Evolutionary conservation across 2,329 filamentous ascomycete genomes (phyloP).

Genomic region (Ophiostoma quercus): DNA sequence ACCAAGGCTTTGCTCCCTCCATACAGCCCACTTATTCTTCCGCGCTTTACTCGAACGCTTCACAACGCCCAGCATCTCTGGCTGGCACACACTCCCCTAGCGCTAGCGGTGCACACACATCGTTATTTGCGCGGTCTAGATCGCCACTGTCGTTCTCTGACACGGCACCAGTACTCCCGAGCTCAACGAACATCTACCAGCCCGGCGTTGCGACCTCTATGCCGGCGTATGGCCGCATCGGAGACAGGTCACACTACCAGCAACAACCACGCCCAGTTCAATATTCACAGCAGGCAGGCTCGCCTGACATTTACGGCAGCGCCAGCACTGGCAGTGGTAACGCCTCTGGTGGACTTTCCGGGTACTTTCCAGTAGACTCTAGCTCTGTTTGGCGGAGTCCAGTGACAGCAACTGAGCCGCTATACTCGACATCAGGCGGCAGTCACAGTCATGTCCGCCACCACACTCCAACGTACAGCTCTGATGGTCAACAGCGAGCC

Average conservation of each 20-base stretch:
- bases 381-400: conserved; percentile 37
- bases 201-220: conserved; percentile 31
- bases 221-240: neutral
- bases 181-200: neutral
- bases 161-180: neutral
- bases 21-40: conserved; percentile 41
- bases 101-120: neutral
- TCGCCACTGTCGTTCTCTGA: neutral
- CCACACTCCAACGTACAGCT: neutral
- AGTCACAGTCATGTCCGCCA: neutral
- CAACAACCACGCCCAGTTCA: conserved; percentile 38
- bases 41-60: conserved; percentile 42
- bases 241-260: conserved; percentile 33
- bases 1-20: conserved; percentile 43
- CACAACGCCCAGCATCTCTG: conserved; percentile 31
- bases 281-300: conserved; percentile 32
- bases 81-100: conserved; percentile 25
- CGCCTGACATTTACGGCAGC: conserved; percentile 25
- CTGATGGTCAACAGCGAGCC: conserved; percentile 20
- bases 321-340: conserved; percentile 29
- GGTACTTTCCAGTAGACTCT: conserved; percentile 38
- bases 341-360: conserved; percentile 24
- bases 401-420: conserved; percentile 17
- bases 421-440: conserved; percentile 18
- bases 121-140: conserved; percentile 26